Evolutionary conservation across 345 rosid species (phyloP), one percentile per base, ranked within the genome.

Genomic region (Boechera stricta): DNA sequence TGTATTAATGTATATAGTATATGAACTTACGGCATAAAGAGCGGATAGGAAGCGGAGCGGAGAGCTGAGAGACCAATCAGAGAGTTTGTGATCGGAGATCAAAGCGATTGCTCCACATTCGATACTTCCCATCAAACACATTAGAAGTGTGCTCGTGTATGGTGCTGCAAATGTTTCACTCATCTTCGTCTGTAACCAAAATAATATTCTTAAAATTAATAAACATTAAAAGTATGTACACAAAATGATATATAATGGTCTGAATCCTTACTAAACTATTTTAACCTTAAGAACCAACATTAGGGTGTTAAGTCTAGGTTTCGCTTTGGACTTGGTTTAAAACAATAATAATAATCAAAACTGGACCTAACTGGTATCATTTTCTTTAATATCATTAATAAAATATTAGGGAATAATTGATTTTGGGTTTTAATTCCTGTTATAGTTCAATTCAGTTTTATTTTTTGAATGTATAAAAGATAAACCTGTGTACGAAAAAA

Each of bases 111-210:
- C 51, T 2, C 79, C 76, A 67, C 98, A 91, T 79, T 88, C 69
- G 11, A 92, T 35, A 72, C 89, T 89, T 36, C 89, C 90, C 90
- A 91, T 85, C 16, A 86, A 67, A 70, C 92, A 89, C 96, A 86
- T 87, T 42, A 95, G 60, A 6, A 84, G 77, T 8, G 96, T 95
- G 85, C 83, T 82, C 1, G 97, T 91, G 89, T 88, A 91, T 2
- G 98, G 98, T 74, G 93, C 98, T 33, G 89, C 85, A 73, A 91
- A 95, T 42, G 71, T 86, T 62, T 76, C 74, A 77, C 90, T 87
- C 80, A 91, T 65, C 55, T 77, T 82, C n/a, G 84, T 90, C 97
- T 89, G 88, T 44, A 73, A 59, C 41, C 48, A 36, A 42, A 18
- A 75, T 8, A 48, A 13, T 48, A 2, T 7, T 31, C 47, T 57